Conservation (phyloP, 352 stramenopile species). For the Globisporangium abappressorium region DNA sequence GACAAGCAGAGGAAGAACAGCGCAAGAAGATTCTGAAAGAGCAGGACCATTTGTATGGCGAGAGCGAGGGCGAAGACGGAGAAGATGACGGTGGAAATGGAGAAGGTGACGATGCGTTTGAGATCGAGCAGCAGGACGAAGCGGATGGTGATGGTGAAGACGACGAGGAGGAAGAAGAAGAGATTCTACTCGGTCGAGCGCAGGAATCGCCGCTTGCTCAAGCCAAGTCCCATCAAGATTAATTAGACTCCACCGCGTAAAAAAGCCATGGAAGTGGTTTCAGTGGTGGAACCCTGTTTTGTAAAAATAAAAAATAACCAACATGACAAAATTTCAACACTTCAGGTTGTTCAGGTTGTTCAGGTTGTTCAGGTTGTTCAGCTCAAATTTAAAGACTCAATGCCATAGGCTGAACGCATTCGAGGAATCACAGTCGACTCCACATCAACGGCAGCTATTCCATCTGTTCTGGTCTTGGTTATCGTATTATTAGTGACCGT, state of each 20-base stretch:
- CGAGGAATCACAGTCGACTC: too few relatives aligned
- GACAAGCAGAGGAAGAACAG: slow-evolving; percentile 39
- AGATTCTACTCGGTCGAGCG: background rate
- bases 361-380: too few relatives aligned
- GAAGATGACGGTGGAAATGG: slow-evolving; percentile 19
- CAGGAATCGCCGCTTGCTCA: background rate
- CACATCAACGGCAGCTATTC: too few relatives aligned
- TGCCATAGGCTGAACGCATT: too few relatives aligned
- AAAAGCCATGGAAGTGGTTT: too few relatives aligned
- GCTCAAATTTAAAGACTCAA: too few relatives aligned
- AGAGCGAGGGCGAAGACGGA: slow-evolving; percentile 29
- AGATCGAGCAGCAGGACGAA: background rate
- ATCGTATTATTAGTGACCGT: too few relatives aligned
- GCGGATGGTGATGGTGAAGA: slow-evolving; percentile 15
- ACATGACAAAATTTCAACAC: too few relatives aligned
- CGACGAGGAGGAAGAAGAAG: slow-evolving; percentile 24
- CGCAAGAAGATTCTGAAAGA: slow-evolving; percentile 31
- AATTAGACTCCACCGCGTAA: background rate
- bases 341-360: too few relatives aligned
- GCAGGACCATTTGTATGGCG: slow-evolving; percentile 44
- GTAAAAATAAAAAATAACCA: too few relatives aligned
- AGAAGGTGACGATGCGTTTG: slow-evolving; percentile 15
- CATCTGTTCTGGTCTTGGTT: too few relatives aligned
- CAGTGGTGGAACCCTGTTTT: too few relatives aligned
- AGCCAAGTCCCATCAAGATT: slow-evolving; percentile 9